A percentile compares a stretch with the other conserved stretches of the same genome.
Conservation (phyloP, 768 basidiomycete species). For the Hygrocybe punicea region DNA sequence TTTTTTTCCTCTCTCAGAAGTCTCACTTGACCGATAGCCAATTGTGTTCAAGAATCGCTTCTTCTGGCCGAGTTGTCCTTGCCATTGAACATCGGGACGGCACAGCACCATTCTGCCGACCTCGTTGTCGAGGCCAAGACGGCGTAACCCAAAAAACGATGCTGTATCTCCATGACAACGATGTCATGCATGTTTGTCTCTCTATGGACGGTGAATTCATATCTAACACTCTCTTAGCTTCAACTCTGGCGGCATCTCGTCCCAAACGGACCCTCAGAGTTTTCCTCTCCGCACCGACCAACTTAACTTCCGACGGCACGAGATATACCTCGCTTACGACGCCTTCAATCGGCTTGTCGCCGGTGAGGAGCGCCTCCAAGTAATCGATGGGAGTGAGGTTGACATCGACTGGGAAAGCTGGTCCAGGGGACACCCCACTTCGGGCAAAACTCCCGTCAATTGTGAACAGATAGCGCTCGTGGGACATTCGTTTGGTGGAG, state of each 20-base stretch:
- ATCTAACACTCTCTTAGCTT: background rate
- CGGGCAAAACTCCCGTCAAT: background rate
- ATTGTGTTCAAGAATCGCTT: constrained; percentile 67
- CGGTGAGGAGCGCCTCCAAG: constrained; percentile 33
- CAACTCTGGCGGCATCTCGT: background rate
- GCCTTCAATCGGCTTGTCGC: constrained; percentile 55
- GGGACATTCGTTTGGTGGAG: constrained; percentile 50
- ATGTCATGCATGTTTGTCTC: constrained; percentile 44
- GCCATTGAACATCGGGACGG: constrained; percentile 85
- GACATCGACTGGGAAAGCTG: constrained; percentile 42
- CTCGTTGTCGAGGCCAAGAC: constrained; percentile 32
- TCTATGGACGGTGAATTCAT: background rate
- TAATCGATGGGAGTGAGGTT: constrained; percentile 31
- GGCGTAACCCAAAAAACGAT: constrained; percentile 22
- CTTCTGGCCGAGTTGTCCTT: constrained; percentile 75
- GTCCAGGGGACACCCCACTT: constrained; percentile 20
- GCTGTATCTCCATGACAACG: constrained; percentile 55
- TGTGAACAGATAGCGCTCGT: constrained; percentile 20
- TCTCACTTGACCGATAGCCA: constrained; percentile 42
- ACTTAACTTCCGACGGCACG: constrained; percentile 62
- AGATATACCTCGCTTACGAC: constrained; percentile 63
- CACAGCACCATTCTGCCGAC: constrained; percentile 53
- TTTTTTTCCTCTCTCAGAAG: constrained; percentile 1
- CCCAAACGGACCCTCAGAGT: background rate
- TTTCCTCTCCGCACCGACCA: constrained; percentile 64